A percentile compares a stretch with the other conserved stretches of the same genome.
Conservation (phyloP, 371 early-diverging fungal species). For the Syncephalastrum racemosum region DNA sequence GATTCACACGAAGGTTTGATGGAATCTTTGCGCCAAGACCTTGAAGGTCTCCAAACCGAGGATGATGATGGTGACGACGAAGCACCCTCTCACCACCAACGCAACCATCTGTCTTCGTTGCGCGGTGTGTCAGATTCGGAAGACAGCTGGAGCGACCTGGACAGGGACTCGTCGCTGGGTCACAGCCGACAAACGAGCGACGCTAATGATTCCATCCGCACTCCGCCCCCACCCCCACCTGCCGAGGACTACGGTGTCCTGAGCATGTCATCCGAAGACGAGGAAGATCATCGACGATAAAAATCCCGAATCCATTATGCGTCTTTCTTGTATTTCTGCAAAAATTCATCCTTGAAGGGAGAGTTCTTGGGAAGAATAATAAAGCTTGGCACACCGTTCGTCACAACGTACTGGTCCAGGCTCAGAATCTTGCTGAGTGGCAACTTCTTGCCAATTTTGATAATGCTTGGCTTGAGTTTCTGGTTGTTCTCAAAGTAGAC, state of each 20-base stretch:
- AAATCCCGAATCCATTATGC: constrained; percentile 8
- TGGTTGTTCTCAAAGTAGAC: constrained; percentile 77
- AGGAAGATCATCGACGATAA: constrained; percentile 8
- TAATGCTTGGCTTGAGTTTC: constrained; percentile 51
- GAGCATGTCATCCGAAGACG: constrained; percentile 16
- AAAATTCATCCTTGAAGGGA: constrained; percentile 62
- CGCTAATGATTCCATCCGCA: constrained; percentile 12
- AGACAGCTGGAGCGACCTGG: constrained; percentile 32
- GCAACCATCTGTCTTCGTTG: not conserved
- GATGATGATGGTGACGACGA: no score
- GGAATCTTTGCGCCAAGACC: no score
- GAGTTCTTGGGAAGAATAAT: constrained; percentile 64
- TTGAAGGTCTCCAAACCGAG: no score
- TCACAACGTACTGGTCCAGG: constrained; percentile 59
- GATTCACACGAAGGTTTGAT: no score
- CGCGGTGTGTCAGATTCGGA: constrained; percentile 25
- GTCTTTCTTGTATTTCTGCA: constrained; percentile 57
- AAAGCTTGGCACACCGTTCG: constrained; percentile 71
- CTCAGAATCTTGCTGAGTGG: constrained; percentile 54
- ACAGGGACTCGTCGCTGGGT: constrained; percentile 8
- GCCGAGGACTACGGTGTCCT: constrained; percentile 5
- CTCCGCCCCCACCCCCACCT: constrained; percentile 9
- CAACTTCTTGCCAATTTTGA: constrained; percentile 71
- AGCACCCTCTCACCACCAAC: not conserved
- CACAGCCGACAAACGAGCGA: not conserved